These are phyloP conservation scores for Gossypium stocksii DNA, from an alignment of 345 rosid genomes.

Conservation along the genomic window DNA sequence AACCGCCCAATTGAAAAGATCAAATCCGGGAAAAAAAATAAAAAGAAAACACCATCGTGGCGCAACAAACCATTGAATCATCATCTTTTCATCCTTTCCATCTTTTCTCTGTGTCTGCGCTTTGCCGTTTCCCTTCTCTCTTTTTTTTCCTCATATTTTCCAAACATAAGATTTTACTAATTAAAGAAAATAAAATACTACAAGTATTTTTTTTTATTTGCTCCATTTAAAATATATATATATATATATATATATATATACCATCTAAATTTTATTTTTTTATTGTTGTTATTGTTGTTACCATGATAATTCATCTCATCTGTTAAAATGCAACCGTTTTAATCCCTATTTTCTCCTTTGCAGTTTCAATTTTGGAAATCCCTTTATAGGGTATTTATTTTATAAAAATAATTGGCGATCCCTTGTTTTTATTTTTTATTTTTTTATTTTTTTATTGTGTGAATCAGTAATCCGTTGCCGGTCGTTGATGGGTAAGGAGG, in stretches of 20 bases:
- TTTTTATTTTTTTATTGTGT: neutral
- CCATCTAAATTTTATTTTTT: neutral
- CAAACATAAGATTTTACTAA: neutral
- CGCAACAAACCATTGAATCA: neutral
- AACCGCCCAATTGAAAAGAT: no score
- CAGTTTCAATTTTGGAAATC: neutral
- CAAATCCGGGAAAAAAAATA: neutral
- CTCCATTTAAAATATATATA: no score
- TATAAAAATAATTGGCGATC: no score
- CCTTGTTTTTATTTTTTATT: no score
- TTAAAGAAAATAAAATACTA: no score
- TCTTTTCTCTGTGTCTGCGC: no score
- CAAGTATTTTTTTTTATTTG: no score
- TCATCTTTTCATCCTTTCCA: neutral
- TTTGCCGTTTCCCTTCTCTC: neutral
- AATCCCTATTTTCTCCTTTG: neutral
- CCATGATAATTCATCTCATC: neutral
- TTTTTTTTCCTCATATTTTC: neutral
- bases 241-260: no score
- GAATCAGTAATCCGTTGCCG: conserved; percentile 3
- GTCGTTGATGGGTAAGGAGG: conserved; percentile 29
- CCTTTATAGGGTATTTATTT: conserved; percentile 3
- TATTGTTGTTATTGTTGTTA: neutral
- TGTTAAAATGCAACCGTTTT: neutral
- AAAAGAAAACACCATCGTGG: neutral